Evolutionary conservation across 139 green algal species (phyloP), one percentile per base, ranked within the genome.

Genomic region (Marvania coccoides): DNA sequence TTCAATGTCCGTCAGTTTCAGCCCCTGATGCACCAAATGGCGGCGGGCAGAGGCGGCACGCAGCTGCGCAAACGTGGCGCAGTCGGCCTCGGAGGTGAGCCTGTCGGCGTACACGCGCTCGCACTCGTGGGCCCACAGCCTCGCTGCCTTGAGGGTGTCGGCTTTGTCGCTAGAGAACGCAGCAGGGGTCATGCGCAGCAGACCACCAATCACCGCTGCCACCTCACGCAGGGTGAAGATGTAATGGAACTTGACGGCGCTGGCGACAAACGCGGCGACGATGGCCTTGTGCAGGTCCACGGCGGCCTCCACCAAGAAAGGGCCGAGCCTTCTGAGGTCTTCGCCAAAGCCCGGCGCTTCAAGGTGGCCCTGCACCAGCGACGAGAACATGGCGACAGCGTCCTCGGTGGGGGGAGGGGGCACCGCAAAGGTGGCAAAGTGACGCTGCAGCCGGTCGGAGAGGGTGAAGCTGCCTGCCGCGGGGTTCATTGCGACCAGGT

Each of bases 171-270:
- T 51, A 19, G 19, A 28, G 42, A 51, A 51, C 19, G 12, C 48
- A 59, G 48, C 12, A 28, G 48, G 48, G 19, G 79, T 68, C 80
- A 85, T 90, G 60, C 87, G 81, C 66, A 77, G 89, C 42, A 96
- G 46, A 23, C 90, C 90, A 54, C 76, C 74, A 2, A 81, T 75
- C 73, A 96, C 87, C 76, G 86, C 91, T 47, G 81, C 81, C 28
- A 94, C 74, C 61, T 96, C 90, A 6, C 89, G 80, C 63, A 96
- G 78, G 74, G 92, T 96, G 82, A 93, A 97, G 78, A 90, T 79
- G 83, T 96, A 96, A 69, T 94, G 86, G 73, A 94, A 96, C 70
- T 93, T 94, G 38, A 94, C 79, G 15, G 88, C 83, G 53, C 15
- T 45, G 48, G 90, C 89, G 69, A 95, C 67, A 76, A 97, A 95